Percentiles rank a stretch among this genome's conserved stretches.
Evolutionary conservation across 345 rosid genomes (phyloP).

Genomic region (Cardamine chenopodiifolia): DNA sequence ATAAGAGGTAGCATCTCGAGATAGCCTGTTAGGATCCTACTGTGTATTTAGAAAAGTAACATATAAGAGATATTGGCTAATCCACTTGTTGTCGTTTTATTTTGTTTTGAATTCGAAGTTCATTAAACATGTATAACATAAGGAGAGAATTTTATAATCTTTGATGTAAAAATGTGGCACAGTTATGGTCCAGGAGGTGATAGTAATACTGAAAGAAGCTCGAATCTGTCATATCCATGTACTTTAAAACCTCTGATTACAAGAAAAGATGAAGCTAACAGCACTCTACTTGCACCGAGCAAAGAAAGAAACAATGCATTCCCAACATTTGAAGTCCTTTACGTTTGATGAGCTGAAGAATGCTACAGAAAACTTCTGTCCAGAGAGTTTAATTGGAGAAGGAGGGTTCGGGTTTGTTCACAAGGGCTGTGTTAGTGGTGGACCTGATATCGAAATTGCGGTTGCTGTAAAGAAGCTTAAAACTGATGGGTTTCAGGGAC

Average conservation of each 20-base stretch:
- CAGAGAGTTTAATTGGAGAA: conserved; percentile 71
- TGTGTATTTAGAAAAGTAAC: background rate
- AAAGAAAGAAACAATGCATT: conserved; percentile 54
- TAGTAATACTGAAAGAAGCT: conserved; percentile 17
- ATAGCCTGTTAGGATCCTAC: background rate
- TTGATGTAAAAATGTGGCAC: conserved; percentile 16
- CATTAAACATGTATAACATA: background rate
- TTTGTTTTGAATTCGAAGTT: too few species aligned
- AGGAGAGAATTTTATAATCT: background rate
- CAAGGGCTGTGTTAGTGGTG: conserved; percentile 75
- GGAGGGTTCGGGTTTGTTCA: conserved; percentile 91
- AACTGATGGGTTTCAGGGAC: conserved; percentile 77
- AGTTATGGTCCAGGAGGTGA: conserved; percentile 27
- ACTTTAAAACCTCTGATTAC: conserved; percentile 34
- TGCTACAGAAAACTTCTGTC: conserved; percentile 69
- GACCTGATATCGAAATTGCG: conserved; percentile 52
- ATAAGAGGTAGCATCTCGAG: background rate
- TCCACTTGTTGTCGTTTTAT: background rate
- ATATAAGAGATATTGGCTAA: background rate
- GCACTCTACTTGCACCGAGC: conserved; percentile 40
- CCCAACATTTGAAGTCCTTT: conserved; percentile 61
- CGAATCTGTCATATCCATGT: conserved; percentile 37
- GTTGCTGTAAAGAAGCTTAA: conserved; percentile 82
- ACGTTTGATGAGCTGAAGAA: conserved; percentile 54
- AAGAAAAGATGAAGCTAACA: conserved; percentile 26